These are phyloP conservation scores for Triglochin maritima DNA, from an alignment of 106 monocot species.

Conservation along the genomic window DNA sequence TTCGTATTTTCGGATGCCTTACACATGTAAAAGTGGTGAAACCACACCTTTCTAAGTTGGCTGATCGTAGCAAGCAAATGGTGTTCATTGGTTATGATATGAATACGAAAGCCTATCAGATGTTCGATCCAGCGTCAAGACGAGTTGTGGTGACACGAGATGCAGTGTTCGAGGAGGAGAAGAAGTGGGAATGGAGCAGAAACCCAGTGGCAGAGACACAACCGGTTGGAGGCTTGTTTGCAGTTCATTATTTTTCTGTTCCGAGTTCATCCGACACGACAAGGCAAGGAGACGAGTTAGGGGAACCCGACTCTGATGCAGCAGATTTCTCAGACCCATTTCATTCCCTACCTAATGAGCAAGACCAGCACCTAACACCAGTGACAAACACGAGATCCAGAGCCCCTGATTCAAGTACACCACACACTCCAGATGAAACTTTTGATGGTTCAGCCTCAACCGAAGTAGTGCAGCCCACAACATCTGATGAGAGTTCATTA, in stretches of 20 bases:
- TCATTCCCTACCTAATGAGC: no score
- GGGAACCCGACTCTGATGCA: not conserved
- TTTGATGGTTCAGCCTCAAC: not conserved
- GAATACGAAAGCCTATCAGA: slow-evolving; percentile 5
- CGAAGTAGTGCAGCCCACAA: not conserved
- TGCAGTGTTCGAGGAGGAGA: not conserved
- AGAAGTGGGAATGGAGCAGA: not conserved
- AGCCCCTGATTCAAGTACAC: not conserved
- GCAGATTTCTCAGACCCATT: not conserved
- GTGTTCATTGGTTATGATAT: slow-evolving; percentile 1
- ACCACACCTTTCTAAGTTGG: slow-evolving; percentile 7
- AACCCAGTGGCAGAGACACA: not conserved
- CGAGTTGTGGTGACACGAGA: slow-evolving; percentile 1
- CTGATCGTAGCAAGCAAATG: slow-evolving; percentile 2
- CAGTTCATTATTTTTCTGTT: no score
- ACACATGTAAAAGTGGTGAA: slow-evolving; percentile 1
- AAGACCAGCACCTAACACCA: no score
- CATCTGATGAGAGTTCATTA: not conserved
- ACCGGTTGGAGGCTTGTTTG: not conserved
- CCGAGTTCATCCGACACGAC: no score
- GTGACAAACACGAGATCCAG: not conserved
- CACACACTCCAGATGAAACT: not conserved
- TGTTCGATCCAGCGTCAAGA: not conserved
- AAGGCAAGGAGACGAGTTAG: not conserved
- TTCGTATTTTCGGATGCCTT: slow-evolving; percentile 17